These are phyloP conservation scores for Diaporthe sp. DNA, from an alignment of 2,329 filamentous ascomycete species.

Conservation along the genomic window DNA sequence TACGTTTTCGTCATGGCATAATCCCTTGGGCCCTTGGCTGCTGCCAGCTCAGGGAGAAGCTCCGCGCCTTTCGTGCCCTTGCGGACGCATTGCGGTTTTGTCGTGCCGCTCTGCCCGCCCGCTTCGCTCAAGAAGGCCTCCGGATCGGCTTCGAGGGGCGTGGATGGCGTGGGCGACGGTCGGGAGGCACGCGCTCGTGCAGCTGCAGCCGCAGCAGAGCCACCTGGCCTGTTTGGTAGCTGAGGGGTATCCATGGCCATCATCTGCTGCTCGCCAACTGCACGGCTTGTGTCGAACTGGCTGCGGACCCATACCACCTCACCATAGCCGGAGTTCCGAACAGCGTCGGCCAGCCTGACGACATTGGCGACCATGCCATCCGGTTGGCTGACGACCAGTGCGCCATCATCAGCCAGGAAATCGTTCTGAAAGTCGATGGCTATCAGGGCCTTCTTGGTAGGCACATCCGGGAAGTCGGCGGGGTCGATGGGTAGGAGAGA, in stretches of 20 bases:
- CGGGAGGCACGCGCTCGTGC: conserved; percentile 50
- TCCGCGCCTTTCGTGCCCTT: conserved; percentile 61
- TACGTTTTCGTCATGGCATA: conserved; percentile 76
- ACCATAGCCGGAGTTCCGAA: conserved; percentile 78
- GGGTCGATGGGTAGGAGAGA: conserved; percentile 70
- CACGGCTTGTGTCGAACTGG: conserved; percentile 75
- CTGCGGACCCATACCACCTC: conserved; percentile 89
- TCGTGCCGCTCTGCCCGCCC: conserved; percentile 41
- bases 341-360: conserved; percentile 75
- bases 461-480: conserved; percentile 68
- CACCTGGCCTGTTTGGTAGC: conserved; percentile 43
- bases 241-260: conserved; percentile 55
- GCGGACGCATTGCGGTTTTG: conserved; percentile 59
- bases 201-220: conserved; percentile 24
- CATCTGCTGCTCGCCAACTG: conserved; percentile 68
- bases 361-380: conserved; percentile 78
- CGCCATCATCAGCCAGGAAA: conserved; percentile 79
- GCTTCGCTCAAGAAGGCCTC: conserved; percentile 56
- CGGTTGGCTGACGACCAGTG: conserved; percentile 75
- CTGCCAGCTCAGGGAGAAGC: conserved; percentile 59
- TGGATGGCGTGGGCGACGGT: background rate
- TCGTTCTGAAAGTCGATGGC: conserved; percentile 93
- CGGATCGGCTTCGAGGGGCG: conserved; percentile 45
- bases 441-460: conserved; percentile 79
- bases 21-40: conserved; percentile 63